These are phyloP conservation scores for Hanseniaspora valbyensis DNA, from an alignment of 805 yeast genomes.

Conservation along the genomic window DNA sequence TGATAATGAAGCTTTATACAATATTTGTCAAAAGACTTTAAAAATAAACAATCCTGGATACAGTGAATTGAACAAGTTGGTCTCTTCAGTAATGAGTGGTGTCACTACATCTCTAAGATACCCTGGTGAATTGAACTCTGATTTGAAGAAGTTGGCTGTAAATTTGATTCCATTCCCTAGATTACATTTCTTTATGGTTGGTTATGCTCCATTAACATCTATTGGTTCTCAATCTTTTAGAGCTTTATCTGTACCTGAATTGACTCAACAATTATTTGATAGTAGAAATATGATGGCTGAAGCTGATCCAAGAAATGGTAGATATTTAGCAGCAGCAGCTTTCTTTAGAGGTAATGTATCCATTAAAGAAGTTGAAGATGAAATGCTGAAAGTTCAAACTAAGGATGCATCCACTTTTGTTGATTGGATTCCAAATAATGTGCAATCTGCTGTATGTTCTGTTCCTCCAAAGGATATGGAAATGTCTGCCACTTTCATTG, in stretches of 20 bases:
- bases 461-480: slow-evolving; percentile 78
- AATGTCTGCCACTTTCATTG: slow-evolving; percentile 86
- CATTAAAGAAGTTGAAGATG: slow-evolving; percentile 88
- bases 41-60: slow-evolving; percentile 71
- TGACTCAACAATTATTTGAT: slow-evolving; percentile 88
- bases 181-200: slow-evolving; percentile 89
- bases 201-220: slow-evolving; percentile 84
- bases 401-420: slow-evolving; percentile 76
- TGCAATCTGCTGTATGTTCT: slow-evolving; percentile 85
- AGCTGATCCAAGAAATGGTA: slow-evolving; percentile 79
- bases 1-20: slow-evolving; percentile 86
- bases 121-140: slow-evolving; percentile 92
- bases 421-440: slow-evolving; percentile 93
- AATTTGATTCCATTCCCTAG: slow-evolving; percentile 92
- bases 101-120: slow-evolving; percentile 86
- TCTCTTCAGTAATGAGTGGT: slow-evolving; percentile 89
- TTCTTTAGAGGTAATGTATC: slow-evolving; percentile 90
- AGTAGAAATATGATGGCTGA: slow-evolving; percentile 94
- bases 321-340: slow-evolving; percentile 86
- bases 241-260: slow-evolving; percentile 76
- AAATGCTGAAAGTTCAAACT: slow-evolving; percentile 73
- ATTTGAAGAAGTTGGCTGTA: slow-evolving; percentile 84
- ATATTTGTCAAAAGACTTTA: slow-evolving; percentile 77
- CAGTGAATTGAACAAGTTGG: slow-evolving; percentile 67
- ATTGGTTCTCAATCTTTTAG: slow-evolving; percentile 72